These are phyloP conservation scores for Leccinellum luteum DNA, from an alignment of 768 basidiomycete species.

Conservation along the genomic window DNA sequence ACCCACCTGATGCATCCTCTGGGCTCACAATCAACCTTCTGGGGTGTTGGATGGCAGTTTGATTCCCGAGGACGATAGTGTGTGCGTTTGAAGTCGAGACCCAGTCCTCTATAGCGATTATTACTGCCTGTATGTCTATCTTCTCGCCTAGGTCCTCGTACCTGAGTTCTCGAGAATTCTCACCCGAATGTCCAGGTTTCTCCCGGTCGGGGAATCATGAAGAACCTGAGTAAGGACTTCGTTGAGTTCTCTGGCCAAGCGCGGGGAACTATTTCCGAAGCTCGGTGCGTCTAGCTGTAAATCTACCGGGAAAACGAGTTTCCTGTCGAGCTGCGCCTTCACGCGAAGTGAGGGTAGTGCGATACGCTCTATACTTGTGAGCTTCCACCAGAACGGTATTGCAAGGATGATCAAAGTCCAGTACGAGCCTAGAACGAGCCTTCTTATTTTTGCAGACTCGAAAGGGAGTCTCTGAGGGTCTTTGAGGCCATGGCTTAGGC, in stretches of 20 bases:
- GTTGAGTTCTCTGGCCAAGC: conserved; percentile 30
- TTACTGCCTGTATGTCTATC: conserved; percentile 4
- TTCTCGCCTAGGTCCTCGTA: conserved; percentile 26
- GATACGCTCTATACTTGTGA: conserved; percentile 85
- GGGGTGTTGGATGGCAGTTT: conserved; percentile 20
- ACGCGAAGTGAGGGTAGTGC: conserved; percentile 66
- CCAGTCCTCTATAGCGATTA: conserved; percentile 12
- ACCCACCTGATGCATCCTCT: conserved; percentile 30
- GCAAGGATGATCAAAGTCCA: conserved; percentile 75
- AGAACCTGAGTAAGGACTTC: conserved; percentile 15
- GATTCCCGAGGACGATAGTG: conserved; percentile 23
- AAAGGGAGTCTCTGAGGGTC: conserved; percentile 54
- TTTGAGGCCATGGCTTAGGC: conserved; percentile 23
- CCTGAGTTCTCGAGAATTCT: conserved; percentile 28
- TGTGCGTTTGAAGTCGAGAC: conserved; percentile 15
- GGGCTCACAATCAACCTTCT: conserved; percentile 22
- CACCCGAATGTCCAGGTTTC: conserved; percentile 41
- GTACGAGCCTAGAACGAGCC: conserved; percentile 69
- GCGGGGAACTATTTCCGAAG: conserved; percentile 7
- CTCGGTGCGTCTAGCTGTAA: conserved; percentile 38
- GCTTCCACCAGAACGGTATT: conserved; percentile 90
- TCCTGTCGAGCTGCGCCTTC: conserved; percentile 44
- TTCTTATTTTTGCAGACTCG: conserved; percentile 48
- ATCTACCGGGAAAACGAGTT: conserved; percentile 42
- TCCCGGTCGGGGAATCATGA: conserved; percentile 36